Percentiles rank a stretch among this genome's conserved stretches.
These are phyloP conservation scores for Pterulicium gracile DNA, from an alignment of 1,284 basidiomycete species.

Conservation along the genomic window DNA sequence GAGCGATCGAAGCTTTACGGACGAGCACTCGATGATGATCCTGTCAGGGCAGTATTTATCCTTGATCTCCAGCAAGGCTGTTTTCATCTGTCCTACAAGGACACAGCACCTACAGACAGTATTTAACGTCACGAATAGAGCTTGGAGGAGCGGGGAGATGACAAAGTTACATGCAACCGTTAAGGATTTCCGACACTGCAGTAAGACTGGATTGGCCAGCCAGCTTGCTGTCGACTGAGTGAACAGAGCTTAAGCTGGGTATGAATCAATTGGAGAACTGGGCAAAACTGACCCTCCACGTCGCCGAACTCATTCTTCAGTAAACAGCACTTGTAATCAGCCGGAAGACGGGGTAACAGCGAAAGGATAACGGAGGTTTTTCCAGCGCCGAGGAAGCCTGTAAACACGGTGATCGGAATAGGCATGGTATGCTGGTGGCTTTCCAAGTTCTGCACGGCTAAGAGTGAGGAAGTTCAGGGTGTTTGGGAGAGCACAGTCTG, in stretches of 20 bases:
- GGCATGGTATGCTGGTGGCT: no score
- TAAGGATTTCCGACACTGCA: slow-evolving; percentile 84
- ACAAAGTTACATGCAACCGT: slow-evolving; percentile 94
- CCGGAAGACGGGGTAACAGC: slow-evolving; percentile 66
- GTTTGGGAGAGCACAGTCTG: no score
- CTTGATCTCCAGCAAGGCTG: slow-evolving; percentile 75
- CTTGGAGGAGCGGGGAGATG: no score
- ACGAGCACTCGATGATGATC: slow-evolving; percentile 92
- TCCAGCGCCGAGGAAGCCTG: slow-evolving; percentile 69
- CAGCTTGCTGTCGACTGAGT: slow-evolving; percentile 75
- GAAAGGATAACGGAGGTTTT: slow-evolving; percentile 79
- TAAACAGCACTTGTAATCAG: slow-evolving; percentile 75
- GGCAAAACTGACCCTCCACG: slow-evolving; percentile 55
- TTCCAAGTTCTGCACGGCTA: no score
- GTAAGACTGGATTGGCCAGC: slow-evolving; percentile 74
- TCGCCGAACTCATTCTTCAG: slow-evolving; percentile 88
- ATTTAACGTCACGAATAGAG: no score
- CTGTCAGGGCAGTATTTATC: slow-evolving; percentile 78
- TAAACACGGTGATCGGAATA: slow-evolving; percentile 81
- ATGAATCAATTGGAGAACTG: no score
- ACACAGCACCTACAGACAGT: no score
- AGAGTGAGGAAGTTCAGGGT: no score
- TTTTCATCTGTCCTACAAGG: slow-evolving; percentile 87
- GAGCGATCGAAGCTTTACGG: slow-evolving; percentile 16
- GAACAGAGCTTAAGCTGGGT: background rate